phyloP scores from a whole-genome alignment of 1,139 yeast genomes.

The Suhomyces guaymorum region DNA sequence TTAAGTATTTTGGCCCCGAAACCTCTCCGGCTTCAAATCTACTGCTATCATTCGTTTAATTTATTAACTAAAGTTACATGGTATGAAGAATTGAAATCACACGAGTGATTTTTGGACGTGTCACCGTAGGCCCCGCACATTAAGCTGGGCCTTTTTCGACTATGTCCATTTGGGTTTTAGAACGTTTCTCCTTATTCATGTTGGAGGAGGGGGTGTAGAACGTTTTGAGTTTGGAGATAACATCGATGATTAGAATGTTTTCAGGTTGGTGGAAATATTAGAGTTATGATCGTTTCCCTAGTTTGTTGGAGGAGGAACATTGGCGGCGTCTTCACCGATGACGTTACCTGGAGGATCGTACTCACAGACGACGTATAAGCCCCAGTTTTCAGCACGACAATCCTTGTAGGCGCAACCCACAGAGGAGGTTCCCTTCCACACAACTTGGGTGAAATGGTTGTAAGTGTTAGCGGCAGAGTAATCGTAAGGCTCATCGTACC shows the following conservation, averaged over 20 bases:
- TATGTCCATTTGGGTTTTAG: background rate
- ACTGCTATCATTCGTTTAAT: too few species aligned
- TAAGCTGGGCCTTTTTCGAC: too few species aligned
- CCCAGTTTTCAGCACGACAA: slow-evolving; percentile 32
- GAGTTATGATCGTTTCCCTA: too few species aligned
- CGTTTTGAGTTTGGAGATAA: too few species aligned
- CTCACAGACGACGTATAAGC: slow-evolving; percentile 25
- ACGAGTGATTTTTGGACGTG: background rate
- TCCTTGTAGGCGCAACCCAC: slow-evolving; percentile 74
- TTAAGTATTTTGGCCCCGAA: too few species aligned
- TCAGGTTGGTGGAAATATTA: too few species aligned
- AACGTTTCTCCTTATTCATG: background rate
- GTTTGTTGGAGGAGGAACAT: slow-evolving; percentile 17
- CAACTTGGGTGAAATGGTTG: slow-evolving; percentile 84
- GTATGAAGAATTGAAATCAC: background rate
- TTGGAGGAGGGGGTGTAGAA: too few species aligned
- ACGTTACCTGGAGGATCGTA: slow-evolving; percentile 28
- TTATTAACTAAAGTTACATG: background rate
- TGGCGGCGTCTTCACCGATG: slow-evolving; percentile 19
- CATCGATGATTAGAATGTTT: too few species aligned
- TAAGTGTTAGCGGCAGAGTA: slow-evolving; percentile 31
- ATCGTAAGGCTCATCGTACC: slow-evolving; percentile 27
- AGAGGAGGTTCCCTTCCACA: slow-evolving; percentile 70
- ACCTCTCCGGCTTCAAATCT: too few species aligned
- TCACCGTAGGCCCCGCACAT: background rate